These are phyloP conservation scores for Musa balbisiana DNA, from an alignment of 202 grass and related monocot genomes.

Conservation along the genomic window DNA sequence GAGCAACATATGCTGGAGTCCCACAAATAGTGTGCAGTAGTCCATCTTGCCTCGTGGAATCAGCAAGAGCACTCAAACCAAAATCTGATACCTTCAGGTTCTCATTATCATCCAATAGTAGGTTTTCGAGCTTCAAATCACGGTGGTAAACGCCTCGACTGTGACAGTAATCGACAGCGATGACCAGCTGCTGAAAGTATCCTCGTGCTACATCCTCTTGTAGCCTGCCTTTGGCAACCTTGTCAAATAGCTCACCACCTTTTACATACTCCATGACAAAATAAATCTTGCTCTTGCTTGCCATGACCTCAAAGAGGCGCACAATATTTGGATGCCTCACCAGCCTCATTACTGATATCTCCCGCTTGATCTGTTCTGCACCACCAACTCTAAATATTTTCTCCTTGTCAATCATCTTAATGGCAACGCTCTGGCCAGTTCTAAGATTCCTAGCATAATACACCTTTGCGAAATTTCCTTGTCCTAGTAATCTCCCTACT, in stretches of 20 bases:
- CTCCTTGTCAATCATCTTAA: background rate
- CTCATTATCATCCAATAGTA: background rate
- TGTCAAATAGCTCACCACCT: background rate
- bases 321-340: background rate
- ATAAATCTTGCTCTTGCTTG: background rate
- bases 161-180: background rate
- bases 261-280: background rate
- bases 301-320: background rate
- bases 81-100: constrained; percentile 2
- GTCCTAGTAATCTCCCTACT: background rate
- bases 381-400: background rate
- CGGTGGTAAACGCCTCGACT: background rate
- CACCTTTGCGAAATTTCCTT: background rate
- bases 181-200: background rate
- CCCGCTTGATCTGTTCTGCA: background rate
- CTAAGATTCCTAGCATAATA: background rate
- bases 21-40: constrained; percentile 7
- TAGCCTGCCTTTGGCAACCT: background rate
- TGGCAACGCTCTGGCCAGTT: background rate
- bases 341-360: background rate
- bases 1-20: constrained; percentile 12
- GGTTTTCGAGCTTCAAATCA: background rate
- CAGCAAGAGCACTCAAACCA: background rate
- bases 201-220: background rate
- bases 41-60: background rate